A percentile compares a stretch with the other conserved stretches of the same genome.
Conservation (phyloP, 176 grass and related monocot species). For the Raddia distichophylla region DNA sequence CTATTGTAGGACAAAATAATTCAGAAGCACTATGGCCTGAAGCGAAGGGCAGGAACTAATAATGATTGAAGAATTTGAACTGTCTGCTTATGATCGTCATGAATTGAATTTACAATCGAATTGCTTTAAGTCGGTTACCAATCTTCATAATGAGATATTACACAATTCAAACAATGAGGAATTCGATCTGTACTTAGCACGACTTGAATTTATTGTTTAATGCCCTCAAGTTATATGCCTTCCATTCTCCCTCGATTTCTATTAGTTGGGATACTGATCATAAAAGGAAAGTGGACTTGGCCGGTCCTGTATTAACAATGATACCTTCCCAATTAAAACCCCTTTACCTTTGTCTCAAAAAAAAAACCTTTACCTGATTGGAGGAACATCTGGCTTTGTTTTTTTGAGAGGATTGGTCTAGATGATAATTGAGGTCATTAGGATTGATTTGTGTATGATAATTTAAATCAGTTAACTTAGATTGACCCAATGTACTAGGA, state of each 20-base stretch:
- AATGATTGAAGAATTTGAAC: too few relatives aligned
- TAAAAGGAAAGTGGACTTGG: not conserved
- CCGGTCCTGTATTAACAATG: not conserved
- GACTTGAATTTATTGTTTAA: not conserved
- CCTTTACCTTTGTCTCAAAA: not conserved
- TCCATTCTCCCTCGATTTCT: not conserved
- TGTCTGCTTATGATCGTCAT: too few relatives aligned
- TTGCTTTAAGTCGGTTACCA: too few relatives aligned
- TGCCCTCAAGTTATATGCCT: not conserved
- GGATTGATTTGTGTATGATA: not conserved
- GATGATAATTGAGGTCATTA: not conserved
- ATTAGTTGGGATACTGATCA: not conserved
- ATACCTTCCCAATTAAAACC: not conserved
- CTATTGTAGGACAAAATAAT: too few relatives aligned
- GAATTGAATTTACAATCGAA: too few relatives aligned
- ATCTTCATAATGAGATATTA: too few relatives aligned
- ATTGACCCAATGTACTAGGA: not conserved
- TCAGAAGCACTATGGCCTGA: too few relatives aligned
- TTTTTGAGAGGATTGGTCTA: not conserved
- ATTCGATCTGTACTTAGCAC: not conserved
- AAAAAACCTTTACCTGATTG: not conserved
- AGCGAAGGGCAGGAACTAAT: too few relatives aligned
- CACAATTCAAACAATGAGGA: too few relatives aligned
- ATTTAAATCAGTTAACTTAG: conserved; percentile 5
- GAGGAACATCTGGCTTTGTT: not conserved